These are phyloP conservation scores for Sarcodon aspratus DNA, from an alignment of 768 basidiomycete genomes.

Conservation along the genomic window DNA sequence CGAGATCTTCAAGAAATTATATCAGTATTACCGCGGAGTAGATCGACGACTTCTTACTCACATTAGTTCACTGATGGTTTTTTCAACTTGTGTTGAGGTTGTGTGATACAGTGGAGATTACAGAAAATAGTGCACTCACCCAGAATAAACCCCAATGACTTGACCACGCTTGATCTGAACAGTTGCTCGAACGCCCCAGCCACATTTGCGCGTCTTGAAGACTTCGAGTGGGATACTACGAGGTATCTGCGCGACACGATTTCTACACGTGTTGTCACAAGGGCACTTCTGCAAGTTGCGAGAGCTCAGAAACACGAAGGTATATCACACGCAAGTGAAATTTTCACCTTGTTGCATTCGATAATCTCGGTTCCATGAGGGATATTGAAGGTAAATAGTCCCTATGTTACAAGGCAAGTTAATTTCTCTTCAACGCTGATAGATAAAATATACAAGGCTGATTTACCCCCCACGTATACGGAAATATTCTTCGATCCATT, in stretches of 20 bases:
- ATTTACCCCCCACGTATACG: not conserved
- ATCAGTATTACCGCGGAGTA: not conserved
- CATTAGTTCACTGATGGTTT: constrained; percentile 30
- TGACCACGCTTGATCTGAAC: constrained; percentile 34
- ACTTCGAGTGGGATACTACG: constrained; percentile 47
- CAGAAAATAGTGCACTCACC: constrained; percentile 26
- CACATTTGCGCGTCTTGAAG: constrained; percentile 48
- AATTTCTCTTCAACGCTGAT: constrained; percentile 15
- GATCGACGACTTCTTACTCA: constrained; percentile 16
- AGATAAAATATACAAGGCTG: too few relatives aligned
- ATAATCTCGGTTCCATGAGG: constrained; percentile 38
- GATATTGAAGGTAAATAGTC: constrained; percentile 33
- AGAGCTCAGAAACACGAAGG: not conserved
- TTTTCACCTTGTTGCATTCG: constrained; percentile 52
- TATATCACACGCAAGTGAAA: not conserved
- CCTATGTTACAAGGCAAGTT: constrained; percentile 40
- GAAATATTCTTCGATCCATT: not conserved
- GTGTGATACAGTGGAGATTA: constrained; percentile 1
- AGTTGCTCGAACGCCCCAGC: constrained; percentile 56
- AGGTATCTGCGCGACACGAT: constrained; percentile 51
- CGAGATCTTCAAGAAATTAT: constrained; percentile 25
- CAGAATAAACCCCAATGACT: constrained; percentile 58
- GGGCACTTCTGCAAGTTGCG: constrained; percentile 22
- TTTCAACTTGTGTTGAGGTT: not conserved
- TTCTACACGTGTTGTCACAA: constrained; percentile 36